phyloP scores from a whole-genome alignment of 306 rosid genomes.

The Ceratonia siliqua region DNA sequence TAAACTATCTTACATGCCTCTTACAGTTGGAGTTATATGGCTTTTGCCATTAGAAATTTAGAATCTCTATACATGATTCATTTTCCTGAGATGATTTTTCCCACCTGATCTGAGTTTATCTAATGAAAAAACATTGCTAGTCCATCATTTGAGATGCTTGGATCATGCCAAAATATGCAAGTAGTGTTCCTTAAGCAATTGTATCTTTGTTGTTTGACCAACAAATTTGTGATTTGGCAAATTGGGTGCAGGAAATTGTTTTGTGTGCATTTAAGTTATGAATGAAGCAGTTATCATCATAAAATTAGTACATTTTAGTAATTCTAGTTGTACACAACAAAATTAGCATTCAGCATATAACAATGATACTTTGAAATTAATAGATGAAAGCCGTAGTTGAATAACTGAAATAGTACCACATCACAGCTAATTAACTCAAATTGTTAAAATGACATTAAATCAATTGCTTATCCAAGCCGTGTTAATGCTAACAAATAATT shows the following conservation, averaged over 20 bases:
- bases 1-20: slow-evolving; percentile 7
- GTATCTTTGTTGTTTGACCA: slow-evolving; percentile 4
- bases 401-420: neutral
- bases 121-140: neutral
- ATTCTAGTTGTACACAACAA: neutral
- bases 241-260: neutral
- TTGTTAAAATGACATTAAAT: neutral
- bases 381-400: neutral
- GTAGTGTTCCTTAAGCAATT: slow-evolving; percentile 23
- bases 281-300: neutral
- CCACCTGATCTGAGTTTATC: neutral
- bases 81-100: slow-evolving; percentile 2
- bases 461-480: neutral
- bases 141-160: neutral
- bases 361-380: neutral
- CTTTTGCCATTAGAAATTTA: neutral
- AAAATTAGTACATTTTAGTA: neutral
- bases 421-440: neutral
- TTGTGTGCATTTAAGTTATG: slow-evolving; percentile 3
- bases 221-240: slow-evolving; percentile 3
- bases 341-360: neutral
- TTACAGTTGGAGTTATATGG: slow-evolving; percentile 17
- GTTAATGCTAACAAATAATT: neutral
- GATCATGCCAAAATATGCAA: slow-evolving; percentile 10
- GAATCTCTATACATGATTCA: slow-evolving; percentile 6